Evolutionary conservation across 2,329 filamentous ascomycete genomes (phyloP), one percentile per base, ranked within the genome.

Genomic region (Tolypocladium paradoxum): DNA sequence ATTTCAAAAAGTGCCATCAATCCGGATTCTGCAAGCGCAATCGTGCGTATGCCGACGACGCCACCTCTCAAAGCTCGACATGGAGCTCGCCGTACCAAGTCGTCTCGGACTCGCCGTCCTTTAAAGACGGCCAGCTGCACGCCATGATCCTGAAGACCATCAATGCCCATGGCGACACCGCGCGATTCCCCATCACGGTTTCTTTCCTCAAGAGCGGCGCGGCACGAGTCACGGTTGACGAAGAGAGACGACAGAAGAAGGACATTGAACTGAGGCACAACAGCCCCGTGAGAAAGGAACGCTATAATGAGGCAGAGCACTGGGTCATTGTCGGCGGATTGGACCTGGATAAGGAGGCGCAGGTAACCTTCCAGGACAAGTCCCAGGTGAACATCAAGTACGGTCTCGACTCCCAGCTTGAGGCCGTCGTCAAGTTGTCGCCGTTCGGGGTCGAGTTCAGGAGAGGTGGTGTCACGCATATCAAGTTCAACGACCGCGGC

Each of bases 21-120:
- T 93, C 92, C 5, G 93, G 93, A 63, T 99, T 99, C 76, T 99
- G 93, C 74, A 93, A 90, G 68, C 88, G 93, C 59, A 97, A 97
- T 73, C 84, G 93, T 68, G 87, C 82, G 38, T 91, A 88, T 67
- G 93, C 93, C 66, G 91, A 97, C 70, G 76, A 81, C 58, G 90
- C 84, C 57, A 72, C 81, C 47, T 73, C 81, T 43, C 73, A 82
- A 53, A 83, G 82, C 55, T 77, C 81, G 9, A 75, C 77, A 31
- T 96, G 90, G 87, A 75, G 76, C 59, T 84, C 90, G 8, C 92
- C 92, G 0, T 99, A 97, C 72, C 76, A 78, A 58, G 77, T 99
- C 58, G 76, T 84, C 43, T 73, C 86, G 51, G 79, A 85, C 33
- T 86, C 89, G 1, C 75, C 93, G 55, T 79, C 79, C 9, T 86